Percentiles rank a stretch among this genome's conserved stretches.
Evolutionary conservation across 2,329 filamentous ascomycete genomes (phyloP).

Genomic region (Monosporascus sp.): DNA sequence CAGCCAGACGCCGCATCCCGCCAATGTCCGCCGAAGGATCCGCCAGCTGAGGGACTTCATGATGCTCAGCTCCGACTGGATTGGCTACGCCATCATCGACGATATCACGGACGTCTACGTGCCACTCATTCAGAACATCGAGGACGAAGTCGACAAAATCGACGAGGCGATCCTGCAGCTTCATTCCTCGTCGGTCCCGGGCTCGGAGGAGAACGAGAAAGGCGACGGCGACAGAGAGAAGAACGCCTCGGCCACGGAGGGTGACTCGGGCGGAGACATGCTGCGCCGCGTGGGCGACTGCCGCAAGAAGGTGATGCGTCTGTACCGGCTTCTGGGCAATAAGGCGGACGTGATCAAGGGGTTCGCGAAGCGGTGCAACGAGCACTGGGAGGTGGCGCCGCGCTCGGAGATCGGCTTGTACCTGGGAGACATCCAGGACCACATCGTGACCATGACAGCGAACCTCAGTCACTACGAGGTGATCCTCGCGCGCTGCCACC

Average conservation of each 20-base stretch:
- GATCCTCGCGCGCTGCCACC: constrained; percentile 84
- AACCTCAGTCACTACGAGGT: constrained; percentile 96
- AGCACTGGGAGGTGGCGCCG: constrained; percentile 95
- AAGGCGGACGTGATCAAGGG: constrained; percentile 99
- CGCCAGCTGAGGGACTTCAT: constrained; percentile 92
- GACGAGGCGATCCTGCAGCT: constrained; percentile 85
- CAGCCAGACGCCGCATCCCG: constrained; percentile 90
- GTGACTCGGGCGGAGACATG: constrained; percentile 69
- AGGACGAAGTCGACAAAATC: constrained; percentile 95
- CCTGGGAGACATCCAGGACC: constrained; percentile 96
- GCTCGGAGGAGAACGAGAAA: constrained; percentile 32
- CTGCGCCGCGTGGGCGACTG: constrained; percentile 87
- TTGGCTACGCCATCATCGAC: constrained; percentile 95
- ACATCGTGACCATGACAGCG: constrained; percentile 97
- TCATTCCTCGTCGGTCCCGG: constrained; percentile 54
- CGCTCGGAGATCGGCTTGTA: constrained; percentile 96
- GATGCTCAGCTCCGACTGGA: constrained; percentile 92
- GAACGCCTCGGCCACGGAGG: constrained; percentile 36
- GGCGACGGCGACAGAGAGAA: constrained; percentile 39
- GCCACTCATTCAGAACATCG: constrained; percentile 86
- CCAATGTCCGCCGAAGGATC: constrained; percentile 90
- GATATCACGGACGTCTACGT: constrained; percentile 97
- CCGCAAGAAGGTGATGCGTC: constrained; percentile 93
- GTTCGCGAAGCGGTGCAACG: constrained; percentile 96
- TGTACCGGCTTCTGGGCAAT: constrained; percentile 89